Percentiles rank a stretch among this genome's conserved stretches.
Conservation (phyloP, 2,329 filamentous ascomycete species). For the Talaromyces sp. region DNA sequence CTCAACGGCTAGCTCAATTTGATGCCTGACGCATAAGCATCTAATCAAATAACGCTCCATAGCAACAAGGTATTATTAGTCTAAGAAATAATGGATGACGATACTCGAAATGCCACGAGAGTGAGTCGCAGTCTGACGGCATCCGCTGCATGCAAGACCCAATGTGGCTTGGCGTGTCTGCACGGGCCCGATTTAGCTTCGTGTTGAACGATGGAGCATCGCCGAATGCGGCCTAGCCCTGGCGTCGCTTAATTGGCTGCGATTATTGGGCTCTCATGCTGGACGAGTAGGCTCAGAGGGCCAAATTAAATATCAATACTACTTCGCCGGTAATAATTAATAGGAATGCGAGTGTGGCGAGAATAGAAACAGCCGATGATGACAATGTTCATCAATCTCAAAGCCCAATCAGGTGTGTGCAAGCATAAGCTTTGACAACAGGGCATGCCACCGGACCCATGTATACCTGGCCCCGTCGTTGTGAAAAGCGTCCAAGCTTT, state of each 20-base stretch:
- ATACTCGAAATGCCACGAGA: background rate
- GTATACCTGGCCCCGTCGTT: background rate
- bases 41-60: background rate
- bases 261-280: background rate
- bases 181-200: background rate
- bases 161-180: background rate
- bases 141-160: background rate
- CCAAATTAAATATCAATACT: no score
- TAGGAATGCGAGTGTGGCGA: background rate
- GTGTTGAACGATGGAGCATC: background rate
- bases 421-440: background rate
- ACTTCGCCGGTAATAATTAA: no score
- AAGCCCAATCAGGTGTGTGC: background rate
- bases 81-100: no score
- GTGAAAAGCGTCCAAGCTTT: background rate
- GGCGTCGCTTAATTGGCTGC: background rate
- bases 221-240: background rate
- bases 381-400: background rate
- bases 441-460: background rate
- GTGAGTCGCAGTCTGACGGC: background rate
- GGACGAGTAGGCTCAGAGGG: no score
- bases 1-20: background rate
- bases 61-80: background rate
- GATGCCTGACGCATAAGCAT: background rate
- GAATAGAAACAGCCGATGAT: background rate